Evolutionary conservation across 495 filamentous ascomycete species (phyloP), one percentile per base, ranked within the genome.

Genomic region (Hypoxylon lenormandii): DNA sequence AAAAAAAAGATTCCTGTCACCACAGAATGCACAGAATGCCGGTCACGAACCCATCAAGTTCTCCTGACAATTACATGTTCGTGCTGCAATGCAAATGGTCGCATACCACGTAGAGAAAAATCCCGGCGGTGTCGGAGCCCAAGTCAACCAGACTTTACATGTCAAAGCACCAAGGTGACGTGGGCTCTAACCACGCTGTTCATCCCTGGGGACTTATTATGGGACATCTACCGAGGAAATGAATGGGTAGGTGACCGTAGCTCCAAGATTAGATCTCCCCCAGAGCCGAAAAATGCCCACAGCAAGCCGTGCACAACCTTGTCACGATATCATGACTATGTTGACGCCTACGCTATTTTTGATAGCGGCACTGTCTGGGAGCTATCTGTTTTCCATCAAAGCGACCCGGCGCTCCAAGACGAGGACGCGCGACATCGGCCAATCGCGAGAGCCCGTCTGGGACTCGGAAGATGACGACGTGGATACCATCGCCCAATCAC

Each of bases 181-280:
- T 45, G 42, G 42, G 42, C 42, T 45, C 16, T 45, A 45, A 45
- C 42, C 42, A 45, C 42, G 42, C 16, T 45, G 42, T 18, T 19
- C 42, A 45, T 45, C 42, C 38, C 42, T 45, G 42, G 42, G 8
- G 42, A 45, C 42, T 45, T 45, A 45, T 45, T 45, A 45, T 45
- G 42, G 42, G 42, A 45, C 42, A 16, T 45, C 42, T 18, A 45
- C 42, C 42, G 42, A 33, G 21, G 42, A 45, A 16, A 33, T 21
- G 42, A 45, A 16, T 2, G 16, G 42, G 42, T 45, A 45, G 42
- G 42, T 45, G 42, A 45, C 16, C 16, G 42, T 45, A 45, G 42
- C 42, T 45, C 16, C n/a, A 16, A 21, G 38, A 15, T 15, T 15
- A 8, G 1, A 21, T 21, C 16, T 8, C 30, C 30, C 30, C 42